Percentiles rank a stretch among this genome's conserved stretches.
Conservation (phyloP, 108 stramenopile genomes). For the Nitzschia inconspicua region DNA sequence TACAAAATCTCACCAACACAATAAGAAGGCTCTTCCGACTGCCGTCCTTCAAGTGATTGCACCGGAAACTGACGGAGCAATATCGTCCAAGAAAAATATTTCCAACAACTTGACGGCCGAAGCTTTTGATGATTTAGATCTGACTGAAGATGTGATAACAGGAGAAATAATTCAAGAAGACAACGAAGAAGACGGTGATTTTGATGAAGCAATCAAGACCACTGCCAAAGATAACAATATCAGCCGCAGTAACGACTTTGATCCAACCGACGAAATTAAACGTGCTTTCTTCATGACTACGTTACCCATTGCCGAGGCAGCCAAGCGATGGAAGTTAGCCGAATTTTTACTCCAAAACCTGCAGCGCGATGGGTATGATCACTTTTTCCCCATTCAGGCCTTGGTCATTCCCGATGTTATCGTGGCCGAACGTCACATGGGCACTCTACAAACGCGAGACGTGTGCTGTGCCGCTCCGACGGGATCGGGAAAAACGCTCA, state of each 20-base stretch:
- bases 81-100: conserved; percentile 20
- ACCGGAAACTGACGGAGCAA: conserved; percentile 39
- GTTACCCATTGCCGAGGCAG: conserved; percentile 62
- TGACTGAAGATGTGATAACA: conserved; percentile 17
- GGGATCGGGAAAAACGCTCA: conserved; percentile 86
- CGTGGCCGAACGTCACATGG: conserved; percentile 55
- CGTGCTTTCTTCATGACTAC: conserved; percentile 58
- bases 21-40: too few species aligned
- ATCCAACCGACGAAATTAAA: conserved; percentile 31
- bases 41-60: conserved; percentile 65
- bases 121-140: conserved; percentile 79
- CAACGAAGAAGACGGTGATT: neutral
- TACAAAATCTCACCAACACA: neutral
- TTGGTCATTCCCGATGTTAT: conserved; percentile 82
- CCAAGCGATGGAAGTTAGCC: conserved; percentile 61
- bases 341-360: conserved; percentile 71
- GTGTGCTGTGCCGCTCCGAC: conserved; percentile 88
- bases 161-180: neutral
- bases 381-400: conserved; percentile 93
- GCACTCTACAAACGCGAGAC: conserved; percentile 51
- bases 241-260: too few species aligned
- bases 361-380: conserved; percentile 50
- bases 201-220: conserved; percentile 1
- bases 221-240: neutral
- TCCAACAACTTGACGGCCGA: conserved; percentile 42